Evolutionary conservation across 257 asterid species (phyloP), one percentile per base, ranked within the genome.

Genomic region (Primulina eburnea): DNA sequence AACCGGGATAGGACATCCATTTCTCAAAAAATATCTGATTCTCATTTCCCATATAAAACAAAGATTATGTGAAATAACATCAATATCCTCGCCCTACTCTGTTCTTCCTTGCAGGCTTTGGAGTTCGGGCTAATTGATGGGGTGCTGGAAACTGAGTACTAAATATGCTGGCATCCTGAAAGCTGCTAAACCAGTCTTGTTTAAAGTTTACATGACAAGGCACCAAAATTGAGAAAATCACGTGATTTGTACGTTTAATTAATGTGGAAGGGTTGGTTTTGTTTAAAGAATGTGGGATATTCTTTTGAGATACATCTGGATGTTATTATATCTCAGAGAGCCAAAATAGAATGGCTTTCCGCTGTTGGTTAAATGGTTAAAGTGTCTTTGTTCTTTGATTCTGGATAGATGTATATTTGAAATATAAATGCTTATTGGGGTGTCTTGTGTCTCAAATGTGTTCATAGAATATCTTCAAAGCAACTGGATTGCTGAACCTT

Each of bases 111-210:
- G 83, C 92, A 93, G 98, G 96, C 98, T 55, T 73, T 90, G 86
- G 99, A 93, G 71, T 93, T 93, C 24, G 99, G 97, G 74, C 95
- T 93, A 65, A 82, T 93, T 63, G 99, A 93, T 71, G 97, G 96
- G 69, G 80, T 89, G 71, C 53, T 90, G 74, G 97, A 89, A 83
- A 93, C 99, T 6, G 95, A 87, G 71, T 90, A 90, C 79, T 93
- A 71, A 83, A 24, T 14, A 37, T 11, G 21, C 60, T 24, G 68
- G 63, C 55, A 37, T 58, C 21, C 60, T 58, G 37, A 20, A 58
- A 30, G 68, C 62, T 60, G n/a, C 32, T 21, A 47, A 28, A 68
- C 30, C 64, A 62, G 7, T 56, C 8, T 8, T 4, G 33, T 18
- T 55, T 56, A 18, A 59, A 10, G 17, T 55, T n/a, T 69, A 68